phyloP scores from a whole-genome alignment of 345 rosid genomes.

The Psidium guajava region DNA sequence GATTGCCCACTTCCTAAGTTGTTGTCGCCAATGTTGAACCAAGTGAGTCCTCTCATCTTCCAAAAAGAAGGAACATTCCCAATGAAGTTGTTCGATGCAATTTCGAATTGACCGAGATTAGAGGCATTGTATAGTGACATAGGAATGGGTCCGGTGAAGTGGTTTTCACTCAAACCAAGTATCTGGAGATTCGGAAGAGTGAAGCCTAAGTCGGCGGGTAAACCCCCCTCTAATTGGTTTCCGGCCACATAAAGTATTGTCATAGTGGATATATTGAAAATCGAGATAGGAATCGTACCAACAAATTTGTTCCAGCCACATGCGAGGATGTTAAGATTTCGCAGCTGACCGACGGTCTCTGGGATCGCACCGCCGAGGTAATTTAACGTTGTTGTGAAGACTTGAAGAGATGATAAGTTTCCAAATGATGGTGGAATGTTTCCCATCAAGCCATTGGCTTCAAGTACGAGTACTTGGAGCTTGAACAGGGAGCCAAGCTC shows the following conservation, averaged over 20 bases:
- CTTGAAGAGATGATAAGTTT: background rate
- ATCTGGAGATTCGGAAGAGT: background rate
- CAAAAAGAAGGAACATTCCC: background rate
- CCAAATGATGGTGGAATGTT: background rate
- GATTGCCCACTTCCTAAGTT: background rate
- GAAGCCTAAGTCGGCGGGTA: background rate
- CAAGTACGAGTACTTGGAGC: background rate
- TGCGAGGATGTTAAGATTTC: background rate
- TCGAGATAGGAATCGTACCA: background rate
- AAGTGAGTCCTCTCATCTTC: background rate
- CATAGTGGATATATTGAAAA: background rate
- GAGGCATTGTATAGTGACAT: background rate
- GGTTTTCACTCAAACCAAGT: background rate
- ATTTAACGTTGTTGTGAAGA: too few species aligned
- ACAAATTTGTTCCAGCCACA: background rate
- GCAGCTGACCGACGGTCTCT: rapidly evolving
- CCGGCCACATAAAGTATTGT: rapidly evolving
- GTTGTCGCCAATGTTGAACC: rapidly evolving
- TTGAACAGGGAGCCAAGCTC: background rate
- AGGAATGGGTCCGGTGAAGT: background rate
- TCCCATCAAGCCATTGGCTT: background rate
- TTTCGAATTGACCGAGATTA: rapidly evolving
- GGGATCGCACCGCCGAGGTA: background rate
- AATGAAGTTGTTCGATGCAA: rapidly evolving
- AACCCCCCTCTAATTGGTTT: background rate